Percentiles rank a stretch among this genome's conserved stretches.
Evolutionary conservation across 257 asterid species (phyloP).

Genomic region (Galeopsis tetrahit): DNA sequence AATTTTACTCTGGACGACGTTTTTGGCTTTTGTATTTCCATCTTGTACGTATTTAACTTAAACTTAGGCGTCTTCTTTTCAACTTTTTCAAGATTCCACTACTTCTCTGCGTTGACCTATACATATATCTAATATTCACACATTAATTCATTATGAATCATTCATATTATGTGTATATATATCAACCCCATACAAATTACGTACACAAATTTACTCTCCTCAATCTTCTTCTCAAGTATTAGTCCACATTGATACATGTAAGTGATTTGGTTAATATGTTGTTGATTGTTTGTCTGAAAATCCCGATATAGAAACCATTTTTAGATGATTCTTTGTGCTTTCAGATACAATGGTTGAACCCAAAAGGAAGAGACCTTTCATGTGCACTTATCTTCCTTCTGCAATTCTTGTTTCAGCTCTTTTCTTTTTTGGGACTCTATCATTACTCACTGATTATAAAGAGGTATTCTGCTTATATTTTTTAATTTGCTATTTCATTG

Average conservation of each 20-base stretch:
- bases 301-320: too few species aligned
- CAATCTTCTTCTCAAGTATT: not conserved
- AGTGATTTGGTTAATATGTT: not conserved
- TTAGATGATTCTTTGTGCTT: not conserved
- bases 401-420: constrained; percentile 51
- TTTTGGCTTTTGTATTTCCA: not conserved
- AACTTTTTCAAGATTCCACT: constrained; percentile 40
- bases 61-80: constrained; percentile 31
- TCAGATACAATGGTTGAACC: constrained; percentile 41
- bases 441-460: constrained; percentile 50
- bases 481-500: not conserved
- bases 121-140: not conserved
- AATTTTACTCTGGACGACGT: too few species aligned
- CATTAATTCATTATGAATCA: not conserved
- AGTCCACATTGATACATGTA: constrained; percentile 10
- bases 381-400: constrained; percentile 46
- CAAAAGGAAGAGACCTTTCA: constrained; percentile 44
- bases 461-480: constrained; percentile 43
- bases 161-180: not conserved
- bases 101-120: constrained; percentile 47
- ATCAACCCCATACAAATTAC: constrained; percentile 12
- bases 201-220: constrained; percentile 8
- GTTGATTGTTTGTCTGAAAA: not conserved
- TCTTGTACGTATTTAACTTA: not conserved
- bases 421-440: constrained; percentile 47